phyloP scores from a whole-genome alignment of 345 rosid species.

The Alliaria petiolata region DNA sequence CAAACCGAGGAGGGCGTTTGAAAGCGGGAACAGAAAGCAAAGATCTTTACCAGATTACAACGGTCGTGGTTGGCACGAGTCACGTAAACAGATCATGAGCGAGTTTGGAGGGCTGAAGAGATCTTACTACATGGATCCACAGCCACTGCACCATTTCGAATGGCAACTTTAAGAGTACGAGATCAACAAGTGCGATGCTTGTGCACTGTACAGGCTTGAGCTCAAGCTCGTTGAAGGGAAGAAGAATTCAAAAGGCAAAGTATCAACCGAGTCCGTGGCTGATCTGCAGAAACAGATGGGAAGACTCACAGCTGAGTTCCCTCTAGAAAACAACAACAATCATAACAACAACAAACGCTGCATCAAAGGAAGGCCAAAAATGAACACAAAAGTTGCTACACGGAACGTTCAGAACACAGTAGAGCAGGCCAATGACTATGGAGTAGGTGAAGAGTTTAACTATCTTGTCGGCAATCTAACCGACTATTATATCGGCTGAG shows the following conservation, averaged over 20 bases:
- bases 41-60: slow-evolving; percentile 95
- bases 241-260: slow-evolving; percentile 73
- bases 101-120: slow-evolving; percentile 91
- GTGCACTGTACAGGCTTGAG: slow-evolving; percentile 94
- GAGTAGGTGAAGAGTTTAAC: slow-evolving; percentile 56
- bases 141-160: slow-evolving; percentile 80
- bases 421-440: slow-evolving; percentile 53
- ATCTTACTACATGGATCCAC: slow-evolving; percentile 99
- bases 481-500: slow-evolving; percentile 55
- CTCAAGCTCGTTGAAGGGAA: slow-evolving; percentile 92
- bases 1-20: slow-evolving; percentile 95
- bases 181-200: slow-evolving; percentile 86
- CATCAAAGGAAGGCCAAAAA: slow-evolving; percentile 61
- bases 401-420: slow-evolving; percentile 38
- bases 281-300: slow-evolving; percentile 98
- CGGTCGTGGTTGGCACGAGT: slow-evolving; percentile 99
- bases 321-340: slow-evolving; percentile 42
- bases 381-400: slow-evolving; percentile 42
- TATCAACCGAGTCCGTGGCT: slow-evolving; percentile 68
- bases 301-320: slow-evolving; percentile 84
- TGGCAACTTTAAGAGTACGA: slow-evolving; percentile 99
- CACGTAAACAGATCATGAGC: slow-evolving; percentile 93
- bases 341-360: slow-evolving; percentile 53
- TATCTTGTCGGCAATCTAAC: slow-evolving; percentile 59
- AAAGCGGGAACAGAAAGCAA: slow-evolving; percentile 97